Evolutionary conservation across 306 rosid genomes (phyloP), one percentile per base, ranked within the genome.

Genomic region (Carpinus fangiana): DNA sequence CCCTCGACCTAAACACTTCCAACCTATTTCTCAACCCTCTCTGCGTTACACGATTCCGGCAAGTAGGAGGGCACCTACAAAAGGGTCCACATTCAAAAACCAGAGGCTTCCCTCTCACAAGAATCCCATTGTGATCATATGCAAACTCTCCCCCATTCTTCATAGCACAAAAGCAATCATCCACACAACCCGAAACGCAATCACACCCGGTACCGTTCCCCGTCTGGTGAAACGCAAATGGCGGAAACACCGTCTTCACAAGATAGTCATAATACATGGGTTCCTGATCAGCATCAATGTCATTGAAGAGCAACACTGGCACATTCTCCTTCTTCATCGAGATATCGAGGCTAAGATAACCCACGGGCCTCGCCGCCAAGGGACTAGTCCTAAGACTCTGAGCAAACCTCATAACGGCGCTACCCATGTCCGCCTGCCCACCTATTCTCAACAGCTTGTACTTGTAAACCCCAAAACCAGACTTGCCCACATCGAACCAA

Each of bases 401-500:
- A 0, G 98, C 98, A 60, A 84, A 88, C 85, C 70, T 93, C 43
- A 96, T 79, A 66, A 88, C 47, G 7, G 81, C 23, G 65, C 93
- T 96, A 73, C 99, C 99, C 98, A 96, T 96, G 80, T 93, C 91
- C 16, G 89, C 61, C 72, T 96, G 99, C 28, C 97, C 98, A 11
- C 90, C 94, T 61, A 91, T 91, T 83, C 99, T 90, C 53, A 85
- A 28, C 6, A 96, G 78, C 85, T 89, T 96, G 74, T 73, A 96
- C 93, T 96, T 93, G 79, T 75, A 96, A 54, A 96, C 97, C 50
- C 99, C 98, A 73, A 93, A 93, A 36, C 99, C 98, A 8, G 98
- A 91, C 88, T 88, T 96, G 1, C 99, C 98, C 80, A 90, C 92
- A 83, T 93, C 99, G 84, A 96, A 90, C 98, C 98, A 96, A 61